A percentile compares a stretch with the other conserved stretches of the same genome.
These are phyloP conservation scores for Suillus cothurnatus DNA, from an alignment of 768 basidiomycete genomes.

Conservation along the genomic window DNA sequence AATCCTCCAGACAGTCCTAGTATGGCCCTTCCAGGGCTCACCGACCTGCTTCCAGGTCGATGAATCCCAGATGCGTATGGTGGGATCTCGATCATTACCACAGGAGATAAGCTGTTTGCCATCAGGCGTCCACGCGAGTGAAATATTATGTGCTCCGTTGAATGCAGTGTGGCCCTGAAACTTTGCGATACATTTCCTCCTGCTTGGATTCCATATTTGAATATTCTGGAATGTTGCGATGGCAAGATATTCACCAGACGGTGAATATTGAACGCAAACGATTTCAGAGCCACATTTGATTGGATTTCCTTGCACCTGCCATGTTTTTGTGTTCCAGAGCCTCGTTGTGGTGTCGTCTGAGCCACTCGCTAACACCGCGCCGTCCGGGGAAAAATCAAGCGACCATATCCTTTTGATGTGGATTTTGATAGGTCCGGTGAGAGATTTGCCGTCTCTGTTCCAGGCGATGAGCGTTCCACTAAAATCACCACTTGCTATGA, in stretches of 20 bases:
- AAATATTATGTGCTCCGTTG: background rate
- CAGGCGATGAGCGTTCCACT: no score
- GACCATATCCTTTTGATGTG: no score
- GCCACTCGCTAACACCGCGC: no score
- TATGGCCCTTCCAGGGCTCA: background rate
- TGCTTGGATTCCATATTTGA: background rate
- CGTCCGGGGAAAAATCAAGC: no score
- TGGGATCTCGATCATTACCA: background rate
- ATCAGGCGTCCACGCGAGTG: background rate
- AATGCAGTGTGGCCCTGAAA: background rate
- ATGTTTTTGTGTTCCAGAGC: no score
- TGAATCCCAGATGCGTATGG: background rate
- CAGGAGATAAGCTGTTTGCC: background rate
- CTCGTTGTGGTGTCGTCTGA: no score
- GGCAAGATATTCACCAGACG: background rate
- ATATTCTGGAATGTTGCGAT: background rate
- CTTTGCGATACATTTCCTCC: background rate
- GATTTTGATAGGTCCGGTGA: no score
- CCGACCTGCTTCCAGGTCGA: background rate
- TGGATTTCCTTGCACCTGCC: background rate
- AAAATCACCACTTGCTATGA: no score
- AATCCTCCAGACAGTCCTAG: background rate
- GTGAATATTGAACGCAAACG: background rate
- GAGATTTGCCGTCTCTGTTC: no score
- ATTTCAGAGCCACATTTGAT: background rate